These are phyloP conservation scores for Jatropha multifida DNA, from an alignment of 441 rosid species.

Conservation along the genomic window DNA sequence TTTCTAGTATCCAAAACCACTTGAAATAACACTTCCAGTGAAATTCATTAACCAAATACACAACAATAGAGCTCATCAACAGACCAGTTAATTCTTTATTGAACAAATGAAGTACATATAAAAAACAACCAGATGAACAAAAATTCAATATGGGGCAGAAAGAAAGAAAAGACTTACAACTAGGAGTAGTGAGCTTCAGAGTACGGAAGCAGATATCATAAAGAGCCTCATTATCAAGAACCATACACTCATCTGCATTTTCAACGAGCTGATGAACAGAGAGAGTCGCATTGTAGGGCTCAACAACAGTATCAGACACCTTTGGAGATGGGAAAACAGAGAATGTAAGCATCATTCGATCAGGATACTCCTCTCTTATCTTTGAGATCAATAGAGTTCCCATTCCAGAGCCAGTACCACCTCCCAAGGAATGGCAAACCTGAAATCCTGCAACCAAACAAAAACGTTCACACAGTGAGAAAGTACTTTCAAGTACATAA, in stretches of 20 bases:
- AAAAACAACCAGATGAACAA: background rate
- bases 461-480: background rate
- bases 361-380: constrained; percentile 49
- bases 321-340: constrained; percentile 57
- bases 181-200: constrained; percentile 59
- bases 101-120: background rate
- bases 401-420: constrained; percentile 61
- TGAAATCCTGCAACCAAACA: constrained; percentile 44
- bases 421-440: constrained; percentile 59
- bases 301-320: constrained; percentile 57
- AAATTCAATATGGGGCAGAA: background rate
- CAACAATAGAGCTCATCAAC: too few species aligned
- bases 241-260: constrained; percentile 58
- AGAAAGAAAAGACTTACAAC: constrained; percentile 37
- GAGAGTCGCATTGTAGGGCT: constrained; percentile 52
- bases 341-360: constrained; percentile 59
- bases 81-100: background rate
- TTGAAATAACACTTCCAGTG: too few species aligned
- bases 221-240: constrained; percentile 54
- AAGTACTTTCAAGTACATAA: too few species aligned
- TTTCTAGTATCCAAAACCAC: background rate
- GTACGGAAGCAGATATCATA: constrained; percentile 64
- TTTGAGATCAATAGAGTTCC: constrained; percentile 53
- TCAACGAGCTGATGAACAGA: constrained; percentile 55
- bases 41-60: too few species aligned